These are phyloP conservation scores for Glaciozyma antarctica DNA, from an alignment of 768 basidiomycete genomes.

Conservation along the genomic window DNA sequence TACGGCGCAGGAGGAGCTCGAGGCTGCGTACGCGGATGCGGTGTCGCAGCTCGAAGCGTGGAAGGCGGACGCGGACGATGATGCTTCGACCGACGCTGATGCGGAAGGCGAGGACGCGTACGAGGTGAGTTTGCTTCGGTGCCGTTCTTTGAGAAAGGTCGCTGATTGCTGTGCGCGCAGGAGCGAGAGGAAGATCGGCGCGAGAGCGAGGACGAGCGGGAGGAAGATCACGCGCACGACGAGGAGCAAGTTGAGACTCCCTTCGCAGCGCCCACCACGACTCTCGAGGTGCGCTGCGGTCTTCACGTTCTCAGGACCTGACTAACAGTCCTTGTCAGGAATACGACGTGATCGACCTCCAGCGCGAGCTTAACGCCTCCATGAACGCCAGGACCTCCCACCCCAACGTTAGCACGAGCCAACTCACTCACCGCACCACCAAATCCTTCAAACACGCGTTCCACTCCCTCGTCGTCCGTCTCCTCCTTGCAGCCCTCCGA, in stretches of 20 bases:
- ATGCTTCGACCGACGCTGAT: not conserved
- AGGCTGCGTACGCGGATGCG: not conserved
- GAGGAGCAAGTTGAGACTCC: not conserved
- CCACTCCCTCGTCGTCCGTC: not conserved
- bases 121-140: not conserved
- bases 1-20: constrained; percentile 2
- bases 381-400: no score
- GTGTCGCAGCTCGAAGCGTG: not conserved
- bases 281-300: not conserved
- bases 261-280: not conserved
- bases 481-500: not conserved
- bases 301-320: not conserved
- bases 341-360: constrained; percentile 7
- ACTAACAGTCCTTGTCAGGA: not conserved
- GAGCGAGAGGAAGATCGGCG: not conserved
- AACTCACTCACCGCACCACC: not conserved
- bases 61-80: not conserved
- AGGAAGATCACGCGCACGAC: not conserved
- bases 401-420: not conserved
- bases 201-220: not conserved
- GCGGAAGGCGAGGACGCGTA: not conserved
- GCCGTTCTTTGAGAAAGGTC: no score
- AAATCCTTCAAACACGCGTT: not conserved
- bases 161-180: not conserved
- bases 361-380: not conserved